Evolutionary conservation across 139 green algal genomes (phyloP), one percentile per base, ranked within the genome.

Genomic region (Chlorella sp.): DNA sequence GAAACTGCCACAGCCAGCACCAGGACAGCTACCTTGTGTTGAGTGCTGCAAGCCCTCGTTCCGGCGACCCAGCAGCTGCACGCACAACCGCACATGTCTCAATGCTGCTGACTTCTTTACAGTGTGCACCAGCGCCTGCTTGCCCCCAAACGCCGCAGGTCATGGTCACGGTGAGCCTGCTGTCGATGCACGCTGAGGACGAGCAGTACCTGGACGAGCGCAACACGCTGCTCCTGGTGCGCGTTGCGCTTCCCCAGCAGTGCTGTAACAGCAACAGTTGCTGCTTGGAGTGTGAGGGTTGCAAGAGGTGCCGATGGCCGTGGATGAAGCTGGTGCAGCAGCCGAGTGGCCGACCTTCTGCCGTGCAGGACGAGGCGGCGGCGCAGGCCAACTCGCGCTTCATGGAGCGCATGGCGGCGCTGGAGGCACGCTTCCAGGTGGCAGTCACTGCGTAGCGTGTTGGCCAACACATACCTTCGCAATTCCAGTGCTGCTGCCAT

Each of bases 141-240:
- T 30, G 28, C 26, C 62, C 62, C 43, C 6, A 14, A 41, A 19
- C 28, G 56, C 16, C 73, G 20, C 43, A 65, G 65, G 62, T 60
- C 30, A 76, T 74, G 62, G 62, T 84, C 22, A 84, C 78, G 14
- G 43, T 84, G 26, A 51, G n/a, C 43, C 62, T 84, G 78, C 78
- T 84, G 60, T 76, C 62, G 62, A 84, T 67, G 17, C 78, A 84
- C 43, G 34, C 78, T 0, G 78, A 75, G 9, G n/a, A 51, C 41
- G 78, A 84, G 78, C 62, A 84, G 78, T 56, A 32, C 41, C 60
- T 84, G 62, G 43, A 84, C 62, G 62, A 84, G 51, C 76, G 56
- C 76, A 82, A 82, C 76, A 40, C 16, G 36, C 56, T 82, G 38
- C 36, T 82, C 38, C 72, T 56, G 36, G 76, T 82, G 54, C 24